Evolutionary conservation across 1,284 basidiomycete genomes (phyloP), one percentile per base, ranked within the genome.

Genomic region (Ceratobasidium theobromae): DNA sequence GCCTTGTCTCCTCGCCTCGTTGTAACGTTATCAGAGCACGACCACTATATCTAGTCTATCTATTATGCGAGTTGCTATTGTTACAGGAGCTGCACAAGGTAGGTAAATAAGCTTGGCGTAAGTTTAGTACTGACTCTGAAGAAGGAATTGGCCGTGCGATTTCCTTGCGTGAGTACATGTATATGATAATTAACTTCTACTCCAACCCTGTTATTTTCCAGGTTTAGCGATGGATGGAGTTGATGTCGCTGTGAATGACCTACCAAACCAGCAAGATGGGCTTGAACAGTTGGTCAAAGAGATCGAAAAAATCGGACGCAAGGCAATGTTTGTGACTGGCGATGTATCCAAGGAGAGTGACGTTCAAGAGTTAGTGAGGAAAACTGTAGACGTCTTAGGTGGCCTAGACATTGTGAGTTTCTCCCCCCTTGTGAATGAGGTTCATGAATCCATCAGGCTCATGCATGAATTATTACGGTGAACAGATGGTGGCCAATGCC

Each of bases 61-160:
- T 33, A 58, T 58, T 41, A 21, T 43, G 32, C 41, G 53, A 54
- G 68, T 64, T 25, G 79, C 78, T 8, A 76, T 80, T 72, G 72
- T 79, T 45, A 80, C 79, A 0, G 78, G 79, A 23, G 76, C 75
- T 4, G 76, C 74, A 2, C 78, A 78, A 70, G 79, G 80, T 41
- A 21, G 1, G 27, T 45, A 9, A 9, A 25, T 30, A 45, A 18
- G 23, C 25, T 41, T 28, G 4, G 18, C 1, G 41, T 5, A 11
- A n/a, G n/a, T 12, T 28, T 38, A 43, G 4, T 28, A 25, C 4
- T 32, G 3, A 53, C 14, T 1, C 21, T 12, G n/a, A 21, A 18
- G 4, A 25, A 49, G 57, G 57, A 4, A 79, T 81, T 58, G 79
- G 80, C 4, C 75, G 74, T 43, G 76, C 79, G 64, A 79, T 80